These are phyloP conservation scores for Ilex aquifolium DNA, from an alignment of 257 asterid species.

Conservation along the genomic window DNA sequence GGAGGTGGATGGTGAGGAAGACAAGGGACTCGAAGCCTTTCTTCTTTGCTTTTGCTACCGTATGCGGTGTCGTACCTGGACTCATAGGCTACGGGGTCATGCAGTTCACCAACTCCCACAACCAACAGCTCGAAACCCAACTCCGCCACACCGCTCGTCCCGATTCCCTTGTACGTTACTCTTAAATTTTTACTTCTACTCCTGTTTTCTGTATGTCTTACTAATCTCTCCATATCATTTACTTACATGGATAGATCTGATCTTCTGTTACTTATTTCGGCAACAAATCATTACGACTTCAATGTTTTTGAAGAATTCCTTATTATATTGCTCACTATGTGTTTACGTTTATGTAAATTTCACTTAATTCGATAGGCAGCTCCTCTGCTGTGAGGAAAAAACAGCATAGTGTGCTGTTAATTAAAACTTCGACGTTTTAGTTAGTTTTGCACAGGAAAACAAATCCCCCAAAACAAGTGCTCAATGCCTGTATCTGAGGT, in stretches of 20 bases:
- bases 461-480: too few relatives aligned
- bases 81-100: conserved; percentile 71
- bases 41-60: conserved; percentile 79
- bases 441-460: too few relatives aligned
- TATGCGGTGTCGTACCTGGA: conserved; percentile 92
- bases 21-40: conserved; percentile 83
- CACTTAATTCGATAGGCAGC: neutral
- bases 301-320: too few relatives aligned
- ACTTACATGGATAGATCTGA: neutral
- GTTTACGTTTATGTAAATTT: neutral
- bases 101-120: conserved; percentile 56
- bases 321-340: too few relatives aligned
- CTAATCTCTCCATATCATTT: neutral
- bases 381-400: too few relatives aligned
- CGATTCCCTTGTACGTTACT: conserved; percentile 48
- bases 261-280: too few relatives aligned
- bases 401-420: too few relatives aligned
- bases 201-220: neutral
- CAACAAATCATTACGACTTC: too few relatives aligned
- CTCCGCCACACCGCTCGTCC: conserved; percentile 81
- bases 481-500: too few relatives aligned
- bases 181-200: neutral
- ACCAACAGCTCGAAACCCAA: conserved; percentile 78
- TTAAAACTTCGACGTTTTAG: too few relatives aligned
- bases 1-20: conserved; percentile 85